These are phyloP conservation scores for Sphaerulina populicola DNA, from an alignment of 2,329 filamentous ascomycete species.

Conservation along the genomic window DNA sequence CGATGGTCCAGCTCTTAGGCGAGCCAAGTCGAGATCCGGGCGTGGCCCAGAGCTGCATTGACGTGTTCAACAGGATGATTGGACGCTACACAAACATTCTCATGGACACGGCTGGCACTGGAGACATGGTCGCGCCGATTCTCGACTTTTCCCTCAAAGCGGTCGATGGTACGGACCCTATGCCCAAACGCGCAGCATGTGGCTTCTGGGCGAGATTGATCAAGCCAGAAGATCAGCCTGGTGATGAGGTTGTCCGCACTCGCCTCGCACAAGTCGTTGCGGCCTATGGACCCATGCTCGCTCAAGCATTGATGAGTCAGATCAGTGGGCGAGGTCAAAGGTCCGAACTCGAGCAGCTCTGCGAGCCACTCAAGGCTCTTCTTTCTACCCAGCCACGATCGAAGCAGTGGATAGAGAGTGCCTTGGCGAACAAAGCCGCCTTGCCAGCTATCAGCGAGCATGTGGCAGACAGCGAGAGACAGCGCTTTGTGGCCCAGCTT, in stretches of 20 bases:
- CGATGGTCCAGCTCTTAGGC: slow-evolving; percentile 54
- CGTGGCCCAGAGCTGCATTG: slow-evolving; percentile 63
- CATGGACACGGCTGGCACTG: slow-evolving; percentile 53
- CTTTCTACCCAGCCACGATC: slow-evolving; percentile 25
- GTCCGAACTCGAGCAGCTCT: slow-evolving; percentile 63
- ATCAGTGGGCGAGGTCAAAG: slow-evolving; percentile 60
- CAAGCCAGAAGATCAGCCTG: slow-evolving; percentile 33
- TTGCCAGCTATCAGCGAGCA: slow-evolving; percentile 45
- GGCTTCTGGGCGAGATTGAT: slow-evolving; percentile 62
- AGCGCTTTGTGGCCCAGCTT: slow-evolving; percentile 57
- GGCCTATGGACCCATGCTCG: slow-evolving; percentile 55
- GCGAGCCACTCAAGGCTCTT: slow-evolving; percentile 63
- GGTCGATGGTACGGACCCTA: slow-evolving; percentile 60
- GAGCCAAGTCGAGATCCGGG: slow-evolving; percentile 60
- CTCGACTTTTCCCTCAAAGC: slow-evolving; percentile 65
- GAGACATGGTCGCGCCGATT: slow-evolving; percentile 36
- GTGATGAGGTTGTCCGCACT: slow-evolving; percentile 16
- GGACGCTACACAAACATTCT: slow-evolving; percentile 54
- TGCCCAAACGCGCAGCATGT: slow-evolving; percentile 65
- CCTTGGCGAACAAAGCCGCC: slow-evolving; percentile 48
- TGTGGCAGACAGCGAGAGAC: slow-evolving; percentile 52
- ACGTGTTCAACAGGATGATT: slow-evolving; percentile 59
- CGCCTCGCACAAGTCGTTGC: slow-evolving; percentile 39
- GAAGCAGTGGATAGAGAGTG: slow-evolving; percentile 45
- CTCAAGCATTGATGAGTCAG: slow-evolving; percentile 54